Evolutionary conservation across 805 yeast species (phyloP), one percentile per base, ranked within the genome.

Genomic region (Nakazawaea holstii): DNA sequence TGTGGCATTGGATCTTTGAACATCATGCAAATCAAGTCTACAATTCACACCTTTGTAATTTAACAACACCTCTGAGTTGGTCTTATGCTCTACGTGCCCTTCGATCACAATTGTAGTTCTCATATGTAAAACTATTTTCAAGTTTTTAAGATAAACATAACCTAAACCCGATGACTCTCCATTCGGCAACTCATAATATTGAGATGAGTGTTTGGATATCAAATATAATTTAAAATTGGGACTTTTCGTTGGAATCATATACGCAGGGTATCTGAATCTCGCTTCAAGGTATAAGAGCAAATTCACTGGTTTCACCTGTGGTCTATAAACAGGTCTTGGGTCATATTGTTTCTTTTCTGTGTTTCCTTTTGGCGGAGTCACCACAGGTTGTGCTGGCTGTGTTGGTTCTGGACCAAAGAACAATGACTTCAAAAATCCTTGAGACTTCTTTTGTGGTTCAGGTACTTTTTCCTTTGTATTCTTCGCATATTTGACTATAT

Each of bases 111-210:
- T 53, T 3, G 39, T 46, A 2, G 73, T 67, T 6, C 43, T 53
- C 4, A 64, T 49, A 8, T 57, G 47, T 39, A 70, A 50, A 7
- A 55, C 56, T 9, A 78, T 57, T 17, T 52, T 54, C 27, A 80
- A 54, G 14, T 62, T 58, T 39, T 70, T 74, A 50, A 79, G 57
- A 53, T 67, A 75, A 0, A 77, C 55, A 15, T 63, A 62, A 1
- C 77, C 80, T 49, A 68, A 57, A 3, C 81, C 81, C 35, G 77
- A 75, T 28, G 70, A 62, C 36, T 69, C 70, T 0, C 69, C 75
- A 62, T 35, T 71, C 49, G 49, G 74, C 66, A 62, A 53, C 13
- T 55, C 49, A 36, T 58, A 64, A 27, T 47, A 49, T 6, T 53
- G 20, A 8, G 64, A 60, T 2, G 56, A 50, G 3, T 48, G 15